These are phyloP conservation scores for Phytophthora pini DNA, from an alignment of 352 stramenopile species.

Conservation along the genomic window DNA sequence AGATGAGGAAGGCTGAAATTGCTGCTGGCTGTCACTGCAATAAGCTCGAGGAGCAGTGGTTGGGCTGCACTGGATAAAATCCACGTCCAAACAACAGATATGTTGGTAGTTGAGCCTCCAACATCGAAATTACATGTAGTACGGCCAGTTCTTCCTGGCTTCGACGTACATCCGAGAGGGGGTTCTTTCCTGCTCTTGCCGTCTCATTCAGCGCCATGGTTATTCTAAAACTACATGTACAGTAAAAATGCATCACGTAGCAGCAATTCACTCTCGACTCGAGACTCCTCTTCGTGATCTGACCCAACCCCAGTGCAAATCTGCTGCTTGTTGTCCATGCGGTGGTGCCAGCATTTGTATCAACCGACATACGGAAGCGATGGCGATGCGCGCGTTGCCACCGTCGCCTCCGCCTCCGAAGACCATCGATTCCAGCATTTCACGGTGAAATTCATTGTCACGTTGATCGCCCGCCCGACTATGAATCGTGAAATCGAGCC, in stretches of 20 bases:
- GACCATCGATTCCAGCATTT: neutral
- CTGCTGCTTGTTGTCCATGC: constrained; percentile 13
- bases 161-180: too few species aligned
- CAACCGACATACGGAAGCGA: constrained; percentile 27
- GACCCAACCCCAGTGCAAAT: constrained; percentile 16
- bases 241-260: too few species aligned
- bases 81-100: too few species aligned
- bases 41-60: constrained; percentile 32
- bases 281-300: constrained; percentile 8
- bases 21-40: constrained; percentile 23
- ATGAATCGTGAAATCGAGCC: constrained; percentile 24
- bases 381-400: constrained; percentile 10
- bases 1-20: constrained; percentile 38
- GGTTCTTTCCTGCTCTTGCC: too few species aligned
- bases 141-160: too few species aligned
- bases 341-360: constrained; percentile 18
- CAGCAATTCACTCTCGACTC: too few species aligned
- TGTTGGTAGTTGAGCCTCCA: too few species aligned
- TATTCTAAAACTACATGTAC: neutral
- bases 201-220: too few species aligned
- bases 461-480: constrained; percentile 11
- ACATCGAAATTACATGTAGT: too few species aligned
- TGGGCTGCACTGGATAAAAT: constrained; percentile 20
- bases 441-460: neutral
- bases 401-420: neutral